A percentile compares a stretch with the other conserved stretches of the same genome.
phyloP scores from a whole-genome alignment of 2,329 filamentous ascomycete species.

The Penicillium palitans region DNA sequence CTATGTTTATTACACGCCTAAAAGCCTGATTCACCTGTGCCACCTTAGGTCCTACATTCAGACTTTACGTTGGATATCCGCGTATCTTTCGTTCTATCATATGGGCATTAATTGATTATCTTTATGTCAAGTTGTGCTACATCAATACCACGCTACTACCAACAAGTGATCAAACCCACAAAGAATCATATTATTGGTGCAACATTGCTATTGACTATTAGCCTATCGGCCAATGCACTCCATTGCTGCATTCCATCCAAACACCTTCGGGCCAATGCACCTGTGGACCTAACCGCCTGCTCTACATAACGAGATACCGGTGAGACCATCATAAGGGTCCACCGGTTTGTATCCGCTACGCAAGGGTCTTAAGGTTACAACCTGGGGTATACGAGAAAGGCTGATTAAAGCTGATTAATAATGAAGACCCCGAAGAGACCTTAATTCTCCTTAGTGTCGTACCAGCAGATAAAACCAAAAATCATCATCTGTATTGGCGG shows the following conservation, averaged over 20 bases:
- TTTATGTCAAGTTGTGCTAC: too few species aligned
- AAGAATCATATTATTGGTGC: not conserved
- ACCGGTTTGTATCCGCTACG: not conserved
- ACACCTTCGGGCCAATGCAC: not conserved
- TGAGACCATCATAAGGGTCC: not conserved
- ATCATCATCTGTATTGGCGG: slow-evolving; percentile 25
- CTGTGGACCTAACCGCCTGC: not conserved
- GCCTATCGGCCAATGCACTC: not conserved
- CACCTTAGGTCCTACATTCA: not conserved
- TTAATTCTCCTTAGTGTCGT: not conserved
- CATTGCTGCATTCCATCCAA: not conserved
- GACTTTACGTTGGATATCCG: not conserved
- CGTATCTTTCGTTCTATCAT: not conserved
- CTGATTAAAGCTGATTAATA: not conserved
- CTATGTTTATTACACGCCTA: not conserved
- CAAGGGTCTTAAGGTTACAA: not conserved
- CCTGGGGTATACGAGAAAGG: not conserved
- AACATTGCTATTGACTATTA: not conserved
- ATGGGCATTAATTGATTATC: not conserved
- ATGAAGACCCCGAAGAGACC: not conserved
- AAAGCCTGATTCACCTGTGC: not conserved
- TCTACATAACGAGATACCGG: not conserved
- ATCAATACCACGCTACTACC: not conserved
- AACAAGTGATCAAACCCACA: not conserved
- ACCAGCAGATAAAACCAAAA: not conserved